Conservation (phyloP, 257 asterid species). For the Cordia subcordata region DNA sequence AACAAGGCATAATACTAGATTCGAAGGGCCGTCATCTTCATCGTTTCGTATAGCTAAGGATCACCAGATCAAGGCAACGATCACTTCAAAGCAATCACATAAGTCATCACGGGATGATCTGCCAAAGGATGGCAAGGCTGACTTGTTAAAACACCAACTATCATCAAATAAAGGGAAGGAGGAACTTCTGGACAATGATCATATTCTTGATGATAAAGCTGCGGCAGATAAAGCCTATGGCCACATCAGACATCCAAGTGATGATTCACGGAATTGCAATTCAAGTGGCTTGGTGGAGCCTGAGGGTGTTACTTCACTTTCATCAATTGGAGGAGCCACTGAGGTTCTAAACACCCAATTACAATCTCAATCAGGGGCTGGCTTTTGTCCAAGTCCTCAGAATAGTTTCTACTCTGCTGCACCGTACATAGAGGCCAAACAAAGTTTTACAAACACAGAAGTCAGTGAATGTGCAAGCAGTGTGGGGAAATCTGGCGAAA, state of each 20-base stretch:
- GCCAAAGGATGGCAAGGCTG: slow-evolving; percentile 16
- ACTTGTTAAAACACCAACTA: slow-evolving; percentile 4
- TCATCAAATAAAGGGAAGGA: slow-evolving; percentile 19
- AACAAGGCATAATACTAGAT: slow-evolving; percentile 28
- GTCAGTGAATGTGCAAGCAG: slow-evolving; percentile 37
- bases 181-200: slow-evolving; percentile 12
- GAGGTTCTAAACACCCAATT: slow-evolving; percentile 26
- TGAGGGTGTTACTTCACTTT: slow-evolving; percentile 16
- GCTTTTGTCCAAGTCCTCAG: slow-evolving; percentile 39
- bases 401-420: slow-evolving; percentile 38
- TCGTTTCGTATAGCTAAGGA: slow-evolving; percentile 26
- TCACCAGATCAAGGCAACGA: slow-evolving; percentile 27
- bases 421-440: slow-evolving; percentile 39
- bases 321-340: slow-evolving; percentile 19
- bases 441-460: slow-evolving; percentile 47
- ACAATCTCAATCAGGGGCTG: slow-evolving; percentile 28
- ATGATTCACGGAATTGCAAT: slow-evolving; percentile 16
- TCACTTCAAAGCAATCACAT: slow-evolving; percentile 31
- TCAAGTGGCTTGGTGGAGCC: slow-evolving; percentile 34
- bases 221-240: slow-evolving; percentile 25
- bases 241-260: slow-evolving; percentile 19
- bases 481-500: slow-evolving; percentile 42
- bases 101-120: slow-evolving; percentile 28
- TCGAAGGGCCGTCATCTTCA: slow-evolving; percentile 40
- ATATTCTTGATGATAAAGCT: slow-evolving; percentile 9